Evolutionary conservation across 2,329 filamentous ascomycete species (phyloP).

Genomic region (Bisporella sp.): DNA sequence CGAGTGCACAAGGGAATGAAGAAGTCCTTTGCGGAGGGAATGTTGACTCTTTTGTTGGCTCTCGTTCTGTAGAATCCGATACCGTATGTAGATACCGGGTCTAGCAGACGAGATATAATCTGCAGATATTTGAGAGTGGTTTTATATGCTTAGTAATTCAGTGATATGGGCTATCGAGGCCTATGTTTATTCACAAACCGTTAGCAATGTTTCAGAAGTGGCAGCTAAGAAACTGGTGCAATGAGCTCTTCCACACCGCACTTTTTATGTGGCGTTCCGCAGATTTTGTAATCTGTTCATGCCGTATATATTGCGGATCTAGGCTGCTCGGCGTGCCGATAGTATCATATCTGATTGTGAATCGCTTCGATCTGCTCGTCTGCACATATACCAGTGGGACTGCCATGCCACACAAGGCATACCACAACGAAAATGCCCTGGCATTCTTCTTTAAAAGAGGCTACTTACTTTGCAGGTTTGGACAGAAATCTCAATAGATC

Average conservation of each 20-base stretch:
- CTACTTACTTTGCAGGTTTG: slow-evolving; percentile 82
- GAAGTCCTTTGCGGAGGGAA: slow-evolving; percentile 79
- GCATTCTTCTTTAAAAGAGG: neutral
- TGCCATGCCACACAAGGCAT: neutral
- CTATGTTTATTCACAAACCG: slow-evolving; percentile 27
- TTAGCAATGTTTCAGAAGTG: slow-evolving; percentile 3
- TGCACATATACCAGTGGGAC: neutral
- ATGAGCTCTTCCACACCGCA: too few relatives aligned
- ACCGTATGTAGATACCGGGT: slow-evolving; percentile 77
- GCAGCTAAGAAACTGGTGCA: neutral
- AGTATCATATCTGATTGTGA: neutral
- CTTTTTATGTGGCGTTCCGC: neutral
- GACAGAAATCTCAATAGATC: slow-evolving; percentile 90
- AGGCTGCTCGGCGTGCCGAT: neutral
- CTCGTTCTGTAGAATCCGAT: slow-evolving; percentile 76
- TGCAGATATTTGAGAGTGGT: slow-evolving; percentile 34
- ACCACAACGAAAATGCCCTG: neutral
- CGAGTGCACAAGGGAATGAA: slow-evolving; percentile 75
- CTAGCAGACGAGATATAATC: slow-evolving; percentile 66
- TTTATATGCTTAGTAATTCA: slow-evolving; percentile 23
- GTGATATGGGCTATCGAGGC: slow-evolving; percentile 54
- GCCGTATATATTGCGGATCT: neutral
- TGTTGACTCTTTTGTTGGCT: slow-evolving; percentile 61
- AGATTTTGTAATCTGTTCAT: neutral
- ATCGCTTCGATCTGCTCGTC: neutral